Conservation (phyloP, 1,284 basidiomycete species). For the Ceraceosorus guamensis region DNA sequence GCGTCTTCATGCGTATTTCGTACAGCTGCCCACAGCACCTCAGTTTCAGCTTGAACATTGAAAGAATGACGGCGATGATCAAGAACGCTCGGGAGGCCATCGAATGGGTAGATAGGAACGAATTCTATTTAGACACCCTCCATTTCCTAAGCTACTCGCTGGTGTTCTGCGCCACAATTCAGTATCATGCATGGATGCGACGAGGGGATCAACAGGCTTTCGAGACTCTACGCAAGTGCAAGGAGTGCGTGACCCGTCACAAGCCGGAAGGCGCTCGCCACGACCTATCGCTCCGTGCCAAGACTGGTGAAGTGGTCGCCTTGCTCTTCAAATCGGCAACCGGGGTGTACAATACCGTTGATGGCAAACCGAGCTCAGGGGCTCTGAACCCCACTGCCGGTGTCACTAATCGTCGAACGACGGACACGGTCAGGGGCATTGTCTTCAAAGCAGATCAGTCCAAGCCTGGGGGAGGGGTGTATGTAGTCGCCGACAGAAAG, state of each 20-base stretch:
- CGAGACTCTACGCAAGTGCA: constrained; percentile 22
- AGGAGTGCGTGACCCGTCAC: constrained; percentile 19
- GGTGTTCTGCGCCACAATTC: constrained; percentile 41
- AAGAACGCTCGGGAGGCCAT: constrained; percentile 31
- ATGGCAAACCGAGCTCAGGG: constrained; percentile 24
- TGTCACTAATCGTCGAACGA: constrained; percentile 47
- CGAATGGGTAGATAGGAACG: constrained; percentile 35
- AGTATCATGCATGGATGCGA: constrained; percentile 39
- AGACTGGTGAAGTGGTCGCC: constrained; percentile 84
- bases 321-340: constrained; percentile 67
- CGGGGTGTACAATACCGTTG: constrained; percentile 35
- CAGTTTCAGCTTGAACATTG: constrained; percentile 39
- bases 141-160: constrained; percentile 38
- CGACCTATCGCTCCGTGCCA: constrained; percentile 64
- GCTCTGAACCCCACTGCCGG: constrained; percentile 52
- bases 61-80: constrained; percentile 38
- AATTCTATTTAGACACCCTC: constrained; percentile 40
- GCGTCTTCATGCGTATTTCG: constrained; percentile 43
- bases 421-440: constrained; percentile 53
- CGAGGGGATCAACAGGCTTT: constrained; percentile 29
- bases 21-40: constrained; percentile 42
- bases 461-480: constrained; percentile 75
- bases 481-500: constrained; percentile 55
- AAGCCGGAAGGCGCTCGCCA: constrained; percentile 31
- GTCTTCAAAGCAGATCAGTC: constrained; percentile 56